Evolutionary conservation across 768 basidiomycete genomes (phyloP), one percentile per base, ranked within the genome.

Genomic region (Gyrodon lividus): DNA sequence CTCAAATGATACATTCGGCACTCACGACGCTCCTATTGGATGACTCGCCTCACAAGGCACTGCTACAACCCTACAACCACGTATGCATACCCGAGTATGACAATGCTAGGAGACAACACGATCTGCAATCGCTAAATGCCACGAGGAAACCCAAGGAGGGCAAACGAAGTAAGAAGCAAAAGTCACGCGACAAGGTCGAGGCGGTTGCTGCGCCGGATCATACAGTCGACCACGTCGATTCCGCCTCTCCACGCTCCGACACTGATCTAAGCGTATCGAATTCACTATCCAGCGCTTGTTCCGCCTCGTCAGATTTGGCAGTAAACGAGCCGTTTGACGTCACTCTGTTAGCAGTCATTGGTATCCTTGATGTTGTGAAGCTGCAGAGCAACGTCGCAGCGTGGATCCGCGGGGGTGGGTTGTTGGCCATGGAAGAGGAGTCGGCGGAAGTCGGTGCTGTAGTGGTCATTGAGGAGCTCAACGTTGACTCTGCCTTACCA

Each of bases 61-160:
- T 71, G 24, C 72, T 86, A 14, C 91, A 93, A 61, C 91, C 90
- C 0, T 87, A 80, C 72, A 93, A 89, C 62, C 91, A 93, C 61
- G 70, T 92, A 19, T 89, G 86, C 61, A 77, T 92, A 56, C 75
- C 70, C 9, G 89, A 91, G 61, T 92, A 91, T 62, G 72, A 75
- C 13, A 70, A 66, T 2, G 57, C 68, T 8, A 71, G 69, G 61
- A 77, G 84, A 24, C 61, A 62, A 16, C 54, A 55, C 16, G 77
- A 79, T 50, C 56, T 77, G 17, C 66, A 52, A 12, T 55, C 51
- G 6, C 56, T 77, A 6, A 40, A 53, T 20, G 52, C 50, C 14
- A 57, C 62, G 8, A 50, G 39, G 40, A 37, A 57, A 4, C 55
- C 65, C 22, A 52, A 53, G 37, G 46, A 48, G 30, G 23, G 39